Evolutionary conservation across 2,329 filamentous ascomycete species (phyloP), one percentile per base, ranked within the genome.

Genomic region (Rosellinia necatrix): DNA sequence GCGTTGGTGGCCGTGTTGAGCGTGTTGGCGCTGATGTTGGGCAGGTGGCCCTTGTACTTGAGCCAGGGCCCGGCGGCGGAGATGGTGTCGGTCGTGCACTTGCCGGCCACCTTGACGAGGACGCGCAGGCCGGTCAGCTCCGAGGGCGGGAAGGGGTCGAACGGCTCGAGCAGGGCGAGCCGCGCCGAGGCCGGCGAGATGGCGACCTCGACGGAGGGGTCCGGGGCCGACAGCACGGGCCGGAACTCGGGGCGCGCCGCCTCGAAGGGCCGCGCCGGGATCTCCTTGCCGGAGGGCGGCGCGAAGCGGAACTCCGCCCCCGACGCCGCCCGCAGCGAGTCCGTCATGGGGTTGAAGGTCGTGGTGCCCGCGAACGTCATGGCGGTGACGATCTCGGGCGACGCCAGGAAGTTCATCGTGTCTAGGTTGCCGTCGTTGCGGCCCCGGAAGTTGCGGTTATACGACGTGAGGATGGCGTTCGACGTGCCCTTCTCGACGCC

Each of bases 61-160:
- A 99, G 85, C 93, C 93, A 97, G 13, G 93, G 93, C 5, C 93
- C 93, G 1, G 93, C 93, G 29, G 93, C 93, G 32, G 92, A 97
- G 75, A 99, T 99, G 66, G 94, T 97, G 76, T 99, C 94, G 38
- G 94, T 99, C 54, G 94, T 99, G 81, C 94, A 99, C 78, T 99
- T 96, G 63, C 94, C 94, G 62, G 92, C 89, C 62, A 97, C 89
- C 78, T 97, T 97, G 81, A 96, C 93, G 13, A 99, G 87, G 15
- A 99, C 92, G 48, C 87, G 87, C 43, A 99, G 84, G 24, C 84
- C 86, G 37, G 81, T 78, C 25, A 97, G 83, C 50, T 99, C 92
- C 2, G 79, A 76, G 40, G 78, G 64, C 10, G 93, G 92, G 78
- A 97, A 99, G 3, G 91, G 80, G 2, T 85, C 80, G 72, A 99